phyloP scores from a whole-genome alignment of 192 early-diverging fungal species.

The Coemansia sp. region DNA sequence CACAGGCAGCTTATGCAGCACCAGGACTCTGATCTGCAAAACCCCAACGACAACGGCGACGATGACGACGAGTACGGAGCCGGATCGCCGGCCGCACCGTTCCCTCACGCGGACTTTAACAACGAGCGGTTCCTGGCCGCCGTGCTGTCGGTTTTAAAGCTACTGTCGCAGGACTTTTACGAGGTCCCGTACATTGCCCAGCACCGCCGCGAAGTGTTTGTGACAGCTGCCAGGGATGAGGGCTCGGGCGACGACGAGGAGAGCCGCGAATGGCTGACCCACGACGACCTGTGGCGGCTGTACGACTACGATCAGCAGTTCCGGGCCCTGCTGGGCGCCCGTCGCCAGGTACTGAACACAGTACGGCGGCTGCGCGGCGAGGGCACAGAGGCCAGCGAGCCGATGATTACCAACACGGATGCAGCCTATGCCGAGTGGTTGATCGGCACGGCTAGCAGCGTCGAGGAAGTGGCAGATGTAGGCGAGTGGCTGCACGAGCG shows the following conservation, averaged over 20 bases:
- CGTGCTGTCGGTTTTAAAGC: conserved; percentile 58
- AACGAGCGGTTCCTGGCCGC: conserved; percentile 48
- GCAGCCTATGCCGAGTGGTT: conserved; percentile 17
- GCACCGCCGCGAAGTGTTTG: conserved; percentile 83
- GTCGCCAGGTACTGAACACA: conserved; percentile 48
- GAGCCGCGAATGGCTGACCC: conserved; percentile 54
- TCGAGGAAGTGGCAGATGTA: conserved; percentile 62
- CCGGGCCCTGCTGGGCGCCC: conserved; percentile 62
- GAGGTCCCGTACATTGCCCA: conserved; percentile 90
- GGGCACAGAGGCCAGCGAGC: not conserved
- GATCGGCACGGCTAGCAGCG: conserved; percentile 15
- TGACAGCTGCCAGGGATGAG: conserved; percentile 38
- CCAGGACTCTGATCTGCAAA: no score
- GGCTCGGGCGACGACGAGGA: conserved; percentile 21
- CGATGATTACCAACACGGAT: conserved; percentile 8
- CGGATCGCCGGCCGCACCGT: conserved; percentile 4
- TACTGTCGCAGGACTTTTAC: conserved; percentile 67
- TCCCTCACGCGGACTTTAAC: conserved; percentile 34
- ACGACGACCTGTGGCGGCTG: conserved; percentile 81
- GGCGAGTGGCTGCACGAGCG: conserved; percentile 60
- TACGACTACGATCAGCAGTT: conserved; percentile 79
- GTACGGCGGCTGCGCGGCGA: conserved; percentile 44
- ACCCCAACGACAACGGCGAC: not conserved
- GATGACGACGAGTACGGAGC: not conserved
- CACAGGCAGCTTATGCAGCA: conserved; percentile 10